Conservation (phyloP, 345 rosid species). For the Draba incana region DNA sequence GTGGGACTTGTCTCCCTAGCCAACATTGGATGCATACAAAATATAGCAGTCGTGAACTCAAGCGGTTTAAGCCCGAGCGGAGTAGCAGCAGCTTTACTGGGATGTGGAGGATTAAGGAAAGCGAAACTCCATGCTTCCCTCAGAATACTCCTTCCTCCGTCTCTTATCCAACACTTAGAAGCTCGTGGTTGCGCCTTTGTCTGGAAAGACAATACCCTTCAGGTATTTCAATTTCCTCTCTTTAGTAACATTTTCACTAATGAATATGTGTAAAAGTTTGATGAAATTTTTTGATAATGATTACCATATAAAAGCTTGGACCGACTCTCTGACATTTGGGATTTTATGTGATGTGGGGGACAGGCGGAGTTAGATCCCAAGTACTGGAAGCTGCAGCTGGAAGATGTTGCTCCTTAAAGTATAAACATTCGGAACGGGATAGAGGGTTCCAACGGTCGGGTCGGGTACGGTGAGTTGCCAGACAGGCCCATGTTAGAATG, state of each 20-base stretch:
- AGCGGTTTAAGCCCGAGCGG: slow-evolving; percentile 50
- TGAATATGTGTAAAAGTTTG: too few relatives aligned
- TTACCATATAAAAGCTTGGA: background rate
- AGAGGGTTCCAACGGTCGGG: slow-evolving; percentile 11
- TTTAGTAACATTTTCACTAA: too few relatives aligned
- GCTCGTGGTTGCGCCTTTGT: slow-evolving; percentile 48
- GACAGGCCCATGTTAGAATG: slow-evolving; percentile 11
- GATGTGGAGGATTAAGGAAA: slow-evolving; percentile 50
- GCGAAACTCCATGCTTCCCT: slow-evolving; percentile 52
- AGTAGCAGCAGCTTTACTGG: slow-evolving; percentile 51
- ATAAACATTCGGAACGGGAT: background rate
- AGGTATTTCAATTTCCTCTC: slow-evolving; percentile 25
- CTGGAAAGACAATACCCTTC: slow-evolving; percentile 50
- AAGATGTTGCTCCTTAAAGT: slow-evolving; percentile 28
- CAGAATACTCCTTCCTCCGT: slow-evolving; percentile 38
- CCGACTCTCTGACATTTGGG: background rate
- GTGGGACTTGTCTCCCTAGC: slow-evolving; percentile 48
- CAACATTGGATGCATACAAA: slow-evolving; percentile 49
- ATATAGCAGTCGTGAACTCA: slow-evolving; percentile 46
- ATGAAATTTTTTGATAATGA: background rate
- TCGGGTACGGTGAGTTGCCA: background rate
- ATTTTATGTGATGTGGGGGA: background rate
- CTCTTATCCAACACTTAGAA: slow-evolving; percentile 44
- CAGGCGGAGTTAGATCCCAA: slow-evolving; percentile 44
- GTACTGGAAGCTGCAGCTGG: slow-evolving; percentile 45